Conservation (phyloP, 1,284 basidiomycete species). For the Fomitopsis betulina region DNA sequence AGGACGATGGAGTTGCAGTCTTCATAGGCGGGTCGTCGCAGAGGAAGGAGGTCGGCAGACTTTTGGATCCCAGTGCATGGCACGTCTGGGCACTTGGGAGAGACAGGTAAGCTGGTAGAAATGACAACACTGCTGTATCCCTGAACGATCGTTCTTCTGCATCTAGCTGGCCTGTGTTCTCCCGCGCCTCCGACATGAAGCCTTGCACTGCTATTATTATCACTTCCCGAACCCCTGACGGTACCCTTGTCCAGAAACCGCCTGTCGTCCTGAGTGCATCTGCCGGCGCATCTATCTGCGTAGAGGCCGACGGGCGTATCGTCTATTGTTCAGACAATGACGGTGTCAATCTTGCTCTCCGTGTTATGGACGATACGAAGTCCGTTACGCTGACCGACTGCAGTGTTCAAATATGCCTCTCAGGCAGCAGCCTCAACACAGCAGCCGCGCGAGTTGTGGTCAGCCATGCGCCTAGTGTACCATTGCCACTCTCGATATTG, state of each 20-base stretch:
- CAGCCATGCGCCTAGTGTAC: neutral
- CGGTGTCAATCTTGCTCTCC: conserved; percentile 2
- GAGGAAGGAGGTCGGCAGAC: conserved; percentile 11
- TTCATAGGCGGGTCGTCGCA: conserved; percentile 2
- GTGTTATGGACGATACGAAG: conserved; percentile 6
- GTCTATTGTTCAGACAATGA: conserved; percentile 6
- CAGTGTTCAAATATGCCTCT: neutral
- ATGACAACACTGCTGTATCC: neutral
- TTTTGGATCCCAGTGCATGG: conserved; percentile 20
- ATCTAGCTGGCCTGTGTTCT: conserved; percentile 16
- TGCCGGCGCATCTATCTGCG: conserved; percentile 9
- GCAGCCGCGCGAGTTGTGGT: neutral
- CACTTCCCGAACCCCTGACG: conserved; percentile 9
- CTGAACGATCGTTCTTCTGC: neutral
- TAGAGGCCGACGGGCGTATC: conserved; percentile 10
- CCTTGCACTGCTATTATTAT: conserved; percentile 11
- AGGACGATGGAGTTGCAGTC: conserved; percentile 12
- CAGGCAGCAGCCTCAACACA: neutral
- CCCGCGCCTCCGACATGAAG: neutral
- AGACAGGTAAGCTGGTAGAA: conserved; percentile 18
- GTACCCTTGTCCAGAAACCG: conserved; percentile 6
- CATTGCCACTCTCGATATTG: neutral
- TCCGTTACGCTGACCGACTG: neutral
- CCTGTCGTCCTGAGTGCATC: conserved; percentile 12
- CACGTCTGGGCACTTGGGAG: conserved; percentile 18